A percentile compares a stretch with the other conserved stretches of the same genome.
Conservation (phyloP, 2,329 filamentous ascomycete species). For the Epicoccum sorghinum region DNA sequence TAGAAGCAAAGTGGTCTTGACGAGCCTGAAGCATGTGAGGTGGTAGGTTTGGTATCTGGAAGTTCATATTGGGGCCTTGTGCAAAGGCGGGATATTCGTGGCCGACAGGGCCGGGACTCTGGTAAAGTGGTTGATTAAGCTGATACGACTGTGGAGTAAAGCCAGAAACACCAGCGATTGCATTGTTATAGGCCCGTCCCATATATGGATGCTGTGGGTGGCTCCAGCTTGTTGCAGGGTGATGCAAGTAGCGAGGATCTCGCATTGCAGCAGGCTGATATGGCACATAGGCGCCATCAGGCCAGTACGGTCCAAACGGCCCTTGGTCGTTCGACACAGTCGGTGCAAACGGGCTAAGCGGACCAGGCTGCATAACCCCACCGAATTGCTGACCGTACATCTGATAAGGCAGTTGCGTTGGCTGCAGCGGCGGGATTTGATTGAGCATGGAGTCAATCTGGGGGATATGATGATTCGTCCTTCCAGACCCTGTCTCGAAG, state of each 20-base stretch:
- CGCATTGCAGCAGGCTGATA: constrained; percentile 50
- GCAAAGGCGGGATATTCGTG: constrained; percentile 36
- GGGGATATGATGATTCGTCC: constrained; percentile 51
- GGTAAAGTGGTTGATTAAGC: constrained; percentile 35
- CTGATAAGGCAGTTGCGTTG: constrained; percentile 53
- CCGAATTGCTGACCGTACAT: constrained; percentile 44
- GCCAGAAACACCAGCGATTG: constrained; percentile 31
- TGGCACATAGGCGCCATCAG: constrained; percentile 49
- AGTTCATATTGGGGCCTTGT: constrained; percentile 23
- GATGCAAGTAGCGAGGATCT: constrained; percentile 46
- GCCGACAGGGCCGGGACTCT: constrained; percentile 26
- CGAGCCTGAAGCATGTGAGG: constrained; percentile 20
- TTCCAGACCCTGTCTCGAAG: constrained; percentile 45
- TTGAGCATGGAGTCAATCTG: constrained; percentile 68
- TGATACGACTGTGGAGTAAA: constrained; percentile 36
- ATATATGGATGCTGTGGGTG: constrained; percentile 39
- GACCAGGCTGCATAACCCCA: constrained; percentile 39
- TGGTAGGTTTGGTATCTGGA: constrained; percentile 5
- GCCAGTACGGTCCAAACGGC: constrained; percentile 51
- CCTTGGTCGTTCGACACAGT: constrained; percentile 51
- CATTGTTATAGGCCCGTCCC: constrained; percentile 34
- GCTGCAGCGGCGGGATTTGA: constrained; percentile 61
- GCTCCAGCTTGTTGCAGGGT: constrained; percentile 37
- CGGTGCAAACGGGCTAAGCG: constrained; percentile 45
- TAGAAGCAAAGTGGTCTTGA: constrained; percentile 38